Evolutionary conservation across 495 filamentous ascomycete genomes (phyloP).

Genomic region (Trichoderma reesei): DNA sequence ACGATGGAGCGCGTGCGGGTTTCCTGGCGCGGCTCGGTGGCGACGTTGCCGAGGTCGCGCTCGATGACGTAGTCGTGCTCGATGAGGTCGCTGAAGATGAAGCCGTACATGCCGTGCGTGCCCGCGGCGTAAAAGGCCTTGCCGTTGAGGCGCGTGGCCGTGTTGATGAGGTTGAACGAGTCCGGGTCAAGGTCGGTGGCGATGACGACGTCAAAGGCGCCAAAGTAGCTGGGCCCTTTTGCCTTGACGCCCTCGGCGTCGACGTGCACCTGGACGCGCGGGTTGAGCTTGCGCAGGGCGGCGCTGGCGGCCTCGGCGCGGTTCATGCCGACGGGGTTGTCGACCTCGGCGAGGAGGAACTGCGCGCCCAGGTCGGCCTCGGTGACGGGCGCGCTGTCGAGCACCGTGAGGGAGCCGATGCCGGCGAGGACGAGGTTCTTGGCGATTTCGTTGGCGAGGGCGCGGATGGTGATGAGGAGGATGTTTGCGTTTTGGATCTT

Average conservation of each 20-base stretch:
- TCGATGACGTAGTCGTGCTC: constrained; percentile 80
- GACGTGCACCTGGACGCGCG: constrained; percentile 67
- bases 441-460: constrained; percentile 88
- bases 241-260: constrained; percentile 53
- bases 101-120: constrained; percentile 86
- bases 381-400: constrained; percentile 69
- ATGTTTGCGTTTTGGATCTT: constrained; percentile 86
- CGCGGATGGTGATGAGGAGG: constrained; percentile 77
- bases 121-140: constrained; percentile 82
- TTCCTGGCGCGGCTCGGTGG: constrained; percentile 52
- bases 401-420: constrained; percentile 81
- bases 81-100: constrained; percentile 86
- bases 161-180: constrained; percentile 68
- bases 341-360: constrained; percentile 67
- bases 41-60: constrained; percentile 66
- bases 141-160: constrained; percentile 61
- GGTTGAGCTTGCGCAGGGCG: constrained; percentile 76
- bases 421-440: constrained; percentile 97
- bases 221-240: constrained; percentile 63
- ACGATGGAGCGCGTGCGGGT: constrained; percentile 69
- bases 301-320: constrained; percentile 76
- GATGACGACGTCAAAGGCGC: constrained; percentile 74
- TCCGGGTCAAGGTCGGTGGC: constrained; percentile 77
- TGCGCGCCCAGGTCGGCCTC: constrained; percentile 79
- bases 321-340: constrained; percentile 60